These are phyloP conservation scores for Mortierella sp. DNA, from an alignment of 371 early-diverging fungal genomes.

Conservation along the genomic window DNA sequence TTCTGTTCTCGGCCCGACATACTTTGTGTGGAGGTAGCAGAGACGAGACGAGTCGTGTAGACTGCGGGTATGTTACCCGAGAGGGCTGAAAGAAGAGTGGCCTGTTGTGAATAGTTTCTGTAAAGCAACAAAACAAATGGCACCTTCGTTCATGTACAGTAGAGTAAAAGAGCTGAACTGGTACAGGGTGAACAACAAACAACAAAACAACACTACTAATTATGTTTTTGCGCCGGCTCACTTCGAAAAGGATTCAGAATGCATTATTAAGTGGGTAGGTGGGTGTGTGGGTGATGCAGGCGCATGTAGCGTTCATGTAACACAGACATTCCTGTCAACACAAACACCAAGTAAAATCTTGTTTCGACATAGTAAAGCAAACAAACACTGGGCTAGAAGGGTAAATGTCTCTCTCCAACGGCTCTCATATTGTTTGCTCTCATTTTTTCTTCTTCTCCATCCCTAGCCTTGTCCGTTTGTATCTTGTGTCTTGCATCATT, in stretches of 20 bases:
- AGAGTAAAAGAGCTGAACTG: no score
- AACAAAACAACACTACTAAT: no score
- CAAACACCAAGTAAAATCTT: neutral
- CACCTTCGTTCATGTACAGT: neutral
- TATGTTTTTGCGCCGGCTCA: no score
- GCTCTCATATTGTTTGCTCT: slow-evolving; percentile 6
- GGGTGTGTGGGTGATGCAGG: neutral
- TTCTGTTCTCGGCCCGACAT: no score
- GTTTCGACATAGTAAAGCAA: neutral
- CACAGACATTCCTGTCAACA: slow-evolving; percentile 20
- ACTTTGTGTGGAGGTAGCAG: no score
- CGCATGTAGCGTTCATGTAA: neutral
- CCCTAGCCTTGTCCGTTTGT: neutral
- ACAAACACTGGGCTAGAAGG: neutral
- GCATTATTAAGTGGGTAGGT: no score
- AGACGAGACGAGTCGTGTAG: no score
- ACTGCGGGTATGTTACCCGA: no score
- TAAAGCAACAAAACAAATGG: slow-evolving; percentile 10
- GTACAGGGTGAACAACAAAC: no score
- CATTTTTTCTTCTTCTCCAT: neutral
- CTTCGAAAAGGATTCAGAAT: no score
- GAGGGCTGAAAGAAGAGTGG: neutral
- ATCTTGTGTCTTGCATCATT: neutral
- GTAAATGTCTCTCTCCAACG: neutral
- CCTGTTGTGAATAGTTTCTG: neutral